Percentiles rank a stretch among this genome's conserved stretches.
These are phyloP conservation scores for Salmacisia buchloeana DNA, from an alignment of 1,284 basidiomycete species.

Conservation along the genomic window DNA sequence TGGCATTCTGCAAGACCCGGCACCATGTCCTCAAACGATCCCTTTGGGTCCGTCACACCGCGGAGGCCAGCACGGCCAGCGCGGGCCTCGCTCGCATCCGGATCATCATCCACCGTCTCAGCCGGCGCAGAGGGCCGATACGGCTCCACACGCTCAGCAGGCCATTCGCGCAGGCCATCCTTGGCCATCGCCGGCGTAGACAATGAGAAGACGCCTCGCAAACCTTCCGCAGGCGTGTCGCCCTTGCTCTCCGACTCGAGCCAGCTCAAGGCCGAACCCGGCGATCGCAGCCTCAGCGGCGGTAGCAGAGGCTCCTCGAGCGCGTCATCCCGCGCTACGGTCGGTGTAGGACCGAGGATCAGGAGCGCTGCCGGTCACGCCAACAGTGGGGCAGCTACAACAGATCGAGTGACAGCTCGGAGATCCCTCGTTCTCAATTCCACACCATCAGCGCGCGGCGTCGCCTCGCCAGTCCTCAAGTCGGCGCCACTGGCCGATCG, in stretches of 20 bases:
- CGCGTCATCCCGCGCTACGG: neutral
- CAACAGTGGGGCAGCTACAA: neutral
- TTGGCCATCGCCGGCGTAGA: neutral
- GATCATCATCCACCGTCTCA: neutral
- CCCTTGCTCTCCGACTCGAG: neutral
- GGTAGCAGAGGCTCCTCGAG: neutral
- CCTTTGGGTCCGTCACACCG: neutral
- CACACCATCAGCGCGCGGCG: neutral
- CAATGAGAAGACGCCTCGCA: slow-evolving; percentile 2
- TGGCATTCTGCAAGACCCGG: neutral
- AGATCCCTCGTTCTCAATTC: neutral
- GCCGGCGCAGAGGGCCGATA: neutral
- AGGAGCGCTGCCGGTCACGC: neutral
- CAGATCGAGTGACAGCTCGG: neutral
- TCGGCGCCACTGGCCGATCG: neutral
- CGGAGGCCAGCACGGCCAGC: slow-evolving; percentile 1
- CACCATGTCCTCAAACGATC: slow-evolving; percentile 1
- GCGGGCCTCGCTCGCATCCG: neutral
- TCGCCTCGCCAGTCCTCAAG: neutral
- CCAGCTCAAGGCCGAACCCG: neutral
- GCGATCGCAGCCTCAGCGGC: neutral
- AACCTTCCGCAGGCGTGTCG: neutral
- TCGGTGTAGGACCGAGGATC: neutral
- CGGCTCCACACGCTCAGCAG: neutral
- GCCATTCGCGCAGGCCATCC: neutral